These are phyloP conservation scores for Stephania cephalantha DNA, from an alignment of 164 flowering plant genomes.

Conservation along the genomic window DNA sequence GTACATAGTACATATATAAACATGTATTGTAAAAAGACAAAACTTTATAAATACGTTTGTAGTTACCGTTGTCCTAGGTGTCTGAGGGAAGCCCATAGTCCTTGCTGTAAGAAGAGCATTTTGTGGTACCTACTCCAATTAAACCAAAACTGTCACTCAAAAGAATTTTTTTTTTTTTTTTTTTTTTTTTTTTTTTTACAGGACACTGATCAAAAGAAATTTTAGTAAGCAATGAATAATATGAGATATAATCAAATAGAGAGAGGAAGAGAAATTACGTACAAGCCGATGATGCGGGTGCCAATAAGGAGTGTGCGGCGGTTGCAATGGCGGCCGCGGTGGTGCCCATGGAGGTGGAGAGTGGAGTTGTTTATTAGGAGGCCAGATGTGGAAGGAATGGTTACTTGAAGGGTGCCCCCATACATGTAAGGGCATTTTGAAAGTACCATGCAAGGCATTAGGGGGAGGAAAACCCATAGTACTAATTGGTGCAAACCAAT, in stretches of 20 bases:
- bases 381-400: conserved; percentile 66
- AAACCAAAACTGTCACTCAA: not conserved
- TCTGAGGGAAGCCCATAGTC: conserved; percentile 51
- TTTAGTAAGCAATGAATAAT: not conserved
- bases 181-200: too few relatives aligned
- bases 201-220: too few relatives aligned
- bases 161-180: too few relatives aligned
- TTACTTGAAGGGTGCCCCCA: conserved; percentile 92
- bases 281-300: conserved; percentile 45
- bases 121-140: conserved; percentile 36
- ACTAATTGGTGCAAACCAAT: conserved; percentile 55
- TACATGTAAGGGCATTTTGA: conserved; percentile 68
- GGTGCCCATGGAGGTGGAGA: conserved; percentile 35
- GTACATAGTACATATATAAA: too few relatives aligned
- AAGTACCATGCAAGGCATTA: conserved; percentile 13
- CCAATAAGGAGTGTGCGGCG: conserved; percentile 50
- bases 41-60: not conserved
- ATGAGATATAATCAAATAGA: not conserved
- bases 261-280: conserved; percentile 29
- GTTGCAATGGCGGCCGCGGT: conserved; percentile 23
- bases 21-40: not conserved
- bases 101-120: conserved; percentile 38
- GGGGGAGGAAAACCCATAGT: conserved; percentile 67
- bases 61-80: conserved; percentile 17
- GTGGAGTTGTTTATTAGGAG: conserved; percentile 56